Evolutionary conservation across 176 grass and related monocot genomes (phyloP).

Genomic region (Chrysopogon serrulatus): DNA sequence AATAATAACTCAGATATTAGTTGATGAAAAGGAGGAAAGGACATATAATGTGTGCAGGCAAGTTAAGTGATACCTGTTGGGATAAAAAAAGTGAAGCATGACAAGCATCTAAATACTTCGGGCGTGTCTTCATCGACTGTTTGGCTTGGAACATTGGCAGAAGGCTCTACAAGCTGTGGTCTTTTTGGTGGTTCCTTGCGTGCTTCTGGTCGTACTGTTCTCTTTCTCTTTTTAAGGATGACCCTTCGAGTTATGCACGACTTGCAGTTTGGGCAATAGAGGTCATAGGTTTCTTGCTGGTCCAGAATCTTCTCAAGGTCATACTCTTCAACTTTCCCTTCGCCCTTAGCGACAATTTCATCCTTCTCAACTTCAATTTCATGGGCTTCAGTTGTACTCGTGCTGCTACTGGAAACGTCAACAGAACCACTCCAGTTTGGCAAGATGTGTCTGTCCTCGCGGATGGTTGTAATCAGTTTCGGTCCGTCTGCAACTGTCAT

Average conservation of each 20-base stretch:
- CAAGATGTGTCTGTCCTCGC: background rate
- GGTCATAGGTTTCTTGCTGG: conserved; percentile 83
- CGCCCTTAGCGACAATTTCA: background rate
- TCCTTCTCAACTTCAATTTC: conserved; percentile 23
- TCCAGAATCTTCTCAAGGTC: conserved; percentile 71
- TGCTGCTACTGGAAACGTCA: background rate
- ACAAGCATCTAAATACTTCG: conserved; percentile 79
- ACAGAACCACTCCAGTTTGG: background rate
- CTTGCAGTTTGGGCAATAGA: conserved; percentile 79
- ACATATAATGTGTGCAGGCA: background rate
- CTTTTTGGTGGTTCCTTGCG: conserved; percentile 36
- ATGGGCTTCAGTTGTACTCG: conserved; percentile 2
- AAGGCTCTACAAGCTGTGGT: conserved; percentile 16
- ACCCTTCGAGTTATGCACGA: conserved; percentile 90
- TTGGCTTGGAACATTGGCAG: background rate
- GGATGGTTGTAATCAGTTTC: conserved; percentile 12
- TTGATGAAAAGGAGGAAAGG: background rate
- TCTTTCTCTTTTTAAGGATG: conserved; percentile 89
- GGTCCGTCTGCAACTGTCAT: background rate
- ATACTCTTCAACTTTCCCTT: conserved; percentile 37
- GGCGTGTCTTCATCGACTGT: conserved; percentile 19
- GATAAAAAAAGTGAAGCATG: conserved; percentile 89
- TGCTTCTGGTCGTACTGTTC: conserved; percentile 24
- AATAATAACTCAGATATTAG: background rate
- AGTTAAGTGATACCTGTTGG: conserved; percentile 59